Evolutionary conservation across 2,329 filamentous ascomycete genomes (phyloP).

Genomic region (Penicillium hordei): DNA sequence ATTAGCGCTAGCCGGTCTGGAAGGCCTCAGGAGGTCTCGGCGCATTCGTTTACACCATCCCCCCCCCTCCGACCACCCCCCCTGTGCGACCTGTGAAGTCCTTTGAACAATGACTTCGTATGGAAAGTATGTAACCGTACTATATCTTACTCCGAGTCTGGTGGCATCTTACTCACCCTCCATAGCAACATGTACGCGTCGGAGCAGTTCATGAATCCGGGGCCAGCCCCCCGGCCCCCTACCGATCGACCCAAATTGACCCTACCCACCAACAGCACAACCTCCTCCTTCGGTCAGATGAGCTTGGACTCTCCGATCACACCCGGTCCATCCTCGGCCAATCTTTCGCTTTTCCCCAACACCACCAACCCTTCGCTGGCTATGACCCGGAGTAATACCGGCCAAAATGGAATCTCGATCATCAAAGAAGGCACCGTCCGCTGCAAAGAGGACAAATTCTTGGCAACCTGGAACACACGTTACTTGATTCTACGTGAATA

Average conservation of each 20-base stretch:
- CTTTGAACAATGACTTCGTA: constrained; percentile 33
- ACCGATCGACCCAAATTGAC: constrained; percentile 78
- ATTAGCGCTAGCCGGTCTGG: constrained; percentile 11
- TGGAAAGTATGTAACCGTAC: constrained; percentile 35
- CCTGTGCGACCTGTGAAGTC: constrained; percentile 3
- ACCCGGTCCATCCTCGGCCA: constrained; percentile 41
- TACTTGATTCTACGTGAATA: constrained; percentile 91
- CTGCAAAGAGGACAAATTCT: constrained; percentile 75
- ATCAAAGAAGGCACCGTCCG: constrained; percentile 64
- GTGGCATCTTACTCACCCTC: constrained; percentile 4
- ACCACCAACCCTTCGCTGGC: constrained; percentile 71
- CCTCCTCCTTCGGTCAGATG: constrained; percentile 67
- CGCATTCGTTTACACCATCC: constrained; percentile 21
- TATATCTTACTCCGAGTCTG: neutral
- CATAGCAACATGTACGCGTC: constrained; percentile 57
- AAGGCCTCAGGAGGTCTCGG: constrained; percentile 27
- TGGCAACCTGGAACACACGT: constrained; percentile 85
- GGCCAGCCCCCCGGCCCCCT: constrained; percentile 87
- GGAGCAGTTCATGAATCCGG: constrained; percentile 90
- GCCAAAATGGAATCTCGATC: constrained; percentile 67
- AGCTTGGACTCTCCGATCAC: constrained; percentile 66
- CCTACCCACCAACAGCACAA: constrained; percentile 68
- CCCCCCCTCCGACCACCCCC: neutral
- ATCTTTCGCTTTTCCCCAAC: constrained; percentile 64
- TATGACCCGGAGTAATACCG: constrained; percentile 57